Evolutionary conservation across 2,329 filamentous ascomycete genomes (phyloP), one percentile per base, ranked within the genome.

Genomic region (Magnaporthiopsis incrustans): DNA sequence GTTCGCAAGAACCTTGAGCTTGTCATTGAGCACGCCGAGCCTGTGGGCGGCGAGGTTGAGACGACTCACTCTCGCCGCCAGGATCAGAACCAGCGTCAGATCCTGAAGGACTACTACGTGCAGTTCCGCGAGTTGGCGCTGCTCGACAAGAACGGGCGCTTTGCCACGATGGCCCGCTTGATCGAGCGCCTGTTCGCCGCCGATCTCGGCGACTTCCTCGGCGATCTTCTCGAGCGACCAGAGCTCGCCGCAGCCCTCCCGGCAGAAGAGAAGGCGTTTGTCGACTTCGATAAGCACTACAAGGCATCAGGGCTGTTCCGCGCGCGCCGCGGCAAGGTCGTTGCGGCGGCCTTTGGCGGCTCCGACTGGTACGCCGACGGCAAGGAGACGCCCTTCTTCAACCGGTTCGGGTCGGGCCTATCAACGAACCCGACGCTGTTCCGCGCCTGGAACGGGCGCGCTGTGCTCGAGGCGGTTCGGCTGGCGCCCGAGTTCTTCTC

Each of bases 11-110:
- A 61, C 10, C 60, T 61, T 1, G 60, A 61, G 60, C 60, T 61
- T 4, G 27, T 30, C 27, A 61, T 63, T 53, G 68, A 70, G 27
- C 68, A 68, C 22, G 63, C 67, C 64, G 22, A 67, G 65, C 4
- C 64, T 63, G 26, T 66, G 64, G 33, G 64, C 64, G 26, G 68
- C 66, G 63, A 68, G 68, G 66, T 68, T 67, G 69, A 66, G 66
- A 33, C 68, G 66, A 59, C 65, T 60, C 60, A 61, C 25, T 61
- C 60, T 26, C 60, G 60, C 26, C 60, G 60, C 25, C 60, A 61
- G 60, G 60, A 61, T n/a, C 60, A 61, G 14, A 27, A 44, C 38
- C 60, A 61, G 50, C n/a, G n/a, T 4, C 60, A 44, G 35, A 22
- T 50, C 26, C 38, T 61, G 15, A 38, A 50, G 33, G 60, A 61